These are phyloP conservation scores for Magnaporthales sp. DNA, from an alignment of 2,329 filamentous ascomycete species.

Conservation along the genomic window DNA sequence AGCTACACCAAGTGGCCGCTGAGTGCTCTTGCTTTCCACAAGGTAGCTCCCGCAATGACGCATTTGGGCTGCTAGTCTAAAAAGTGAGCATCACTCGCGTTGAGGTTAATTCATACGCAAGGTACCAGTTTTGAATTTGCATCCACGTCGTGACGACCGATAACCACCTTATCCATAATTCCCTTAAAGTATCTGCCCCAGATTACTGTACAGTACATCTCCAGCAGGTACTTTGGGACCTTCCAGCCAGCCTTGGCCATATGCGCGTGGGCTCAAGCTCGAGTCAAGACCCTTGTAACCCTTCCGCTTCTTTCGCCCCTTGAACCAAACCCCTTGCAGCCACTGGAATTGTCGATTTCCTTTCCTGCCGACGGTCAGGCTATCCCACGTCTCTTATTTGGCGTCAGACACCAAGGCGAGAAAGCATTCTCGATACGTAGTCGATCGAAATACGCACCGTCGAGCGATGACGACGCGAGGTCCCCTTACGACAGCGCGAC, in stretches of 20 bases:
- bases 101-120: neutral
- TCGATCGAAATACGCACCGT: neutral
- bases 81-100: neutral
- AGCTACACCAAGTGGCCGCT: neutral
- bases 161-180: neutral
- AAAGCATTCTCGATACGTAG: neutral
- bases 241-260: neutral
- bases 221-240: neutral
- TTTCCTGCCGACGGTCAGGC: neutral
- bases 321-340: neutral
- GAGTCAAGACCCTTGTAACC: neutral
- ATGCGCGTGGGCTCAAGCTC: neutral
- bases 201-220: neutral
- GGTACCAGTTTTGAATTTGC: neutral
- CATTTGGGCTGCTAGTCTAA: neutral
- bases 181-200: neutral
- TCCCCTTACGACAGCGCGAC: neutral
- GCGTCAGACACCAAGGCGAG: neutral
- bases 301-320: neutral
- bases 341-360: neutral
- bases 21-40: neutral
- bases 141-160: neutral
- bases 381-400: neutral
- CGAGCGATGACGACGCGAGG: conserved; percentile 4
- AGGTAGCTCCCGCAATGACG: neutral